Conservation (phyloP, 345 rosid genomes). For the Hibiscus tridactylites region DNA sequence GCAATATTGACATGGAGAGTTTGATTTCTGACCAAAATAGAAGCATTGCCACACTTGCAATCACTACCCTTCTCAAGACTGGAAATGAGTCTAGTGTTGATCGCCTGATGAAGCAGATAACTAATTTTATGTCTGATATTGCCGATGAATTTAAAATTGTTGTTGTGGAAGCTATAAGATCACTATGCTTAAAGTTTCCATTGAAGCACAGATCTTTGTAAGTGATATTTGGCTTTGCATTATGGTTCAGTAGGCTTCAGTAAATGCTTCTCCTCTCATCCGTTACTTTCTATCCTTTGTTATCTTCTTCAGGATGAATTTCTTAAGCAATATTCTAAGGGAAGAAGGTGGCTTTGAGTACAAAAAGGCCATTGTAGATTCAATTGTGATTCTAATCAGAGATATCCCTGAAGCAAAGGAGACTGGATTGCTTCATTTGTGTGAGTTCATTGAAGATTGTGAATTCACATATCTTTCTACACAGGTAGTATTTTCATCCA, state of each 20-base stretch:
- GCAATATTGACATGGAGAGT: constrained; percentile 99
- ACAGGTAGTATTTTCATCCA: constrained; percentile 45
- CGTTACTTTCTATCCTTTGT: constrained; percentile 8
- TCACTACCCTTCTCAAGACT: constrained; percentile 92
- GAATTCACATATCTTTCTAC: constrained; percentile 98
- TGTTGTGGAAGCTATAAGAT: constrained; percentile 96
- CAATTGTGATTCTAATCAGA: constrained; percentile 91
- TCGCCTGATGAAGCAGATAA: constrained; percentile 96
- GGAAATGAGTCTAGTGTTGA: constrained; percentile 99
- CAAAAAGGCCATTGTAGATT: constrained; percentile 95
- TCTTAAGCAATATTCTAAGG: constrained; percentile 89
- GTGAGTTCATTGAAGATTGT: constrained; percentile 98
- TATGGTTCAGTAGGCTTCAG: not conserved
- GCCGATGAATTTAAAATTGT: constrained; percentile 99
- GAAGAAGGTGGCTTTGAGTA: constrained; percentile 99
- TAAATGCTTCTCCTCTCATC: not conserved
- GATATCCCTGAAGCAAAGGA: constrained; percentile 98
- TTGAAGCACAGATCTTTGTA: constrained; percentile 93
- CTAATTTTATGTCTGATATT: constrained; percentile 96
- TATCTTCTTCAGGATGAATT: constrained; percentile 77
- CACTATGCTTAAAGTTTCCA: constrained; percentile 90
- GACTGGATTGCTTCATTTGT: constrained; percentile 91
- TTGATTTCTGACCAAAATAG: constrained; percentile 95
- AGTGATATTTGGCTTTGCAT: constrained; percentile 20
- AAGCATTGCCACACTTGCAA: constrained; percentile 98